phyloP scores from a whole-genome alignment of 176 grass and related monocot species.

The Oryza longistaminata region DNA sequence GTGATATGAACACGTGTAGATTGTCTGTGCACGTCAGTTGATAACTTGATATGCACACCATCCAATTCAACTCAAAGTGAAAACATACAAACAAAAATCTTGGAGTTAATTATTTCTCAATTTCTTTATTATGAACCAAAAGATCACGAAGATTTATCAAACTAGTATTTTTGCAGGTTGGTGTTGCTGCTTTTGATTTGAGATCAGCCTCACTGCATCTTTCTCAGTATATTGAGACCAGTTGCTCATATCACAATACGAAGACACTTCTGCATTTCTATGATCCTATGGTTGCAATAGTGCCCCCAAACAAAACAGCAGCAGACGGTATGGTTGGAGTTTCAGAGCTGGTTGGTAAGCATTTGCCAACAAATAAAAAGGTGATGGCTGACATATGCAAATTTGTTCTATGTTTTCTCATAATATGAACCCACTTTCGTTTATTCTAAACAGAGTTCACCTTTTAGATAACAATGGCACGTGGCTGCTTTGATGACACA shows the following conservation, averaged over 20 bases:
- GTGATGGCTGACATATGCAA: constrained; percentile 37
- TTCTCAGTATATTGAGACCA: constrained; percentile 97
- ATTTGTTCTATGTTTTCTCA: constrained; percentile 1
- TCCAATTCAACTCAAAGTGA: not conserved
- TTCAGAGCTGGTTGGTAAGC: constrained; percentile 70
- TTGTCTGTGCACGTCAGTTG: not conserved
- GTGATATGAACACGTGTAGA: not conserved
- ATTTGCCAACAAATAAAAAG: constrained; percentile 83
- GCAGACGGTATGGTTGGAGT: constrained; percentile 88
- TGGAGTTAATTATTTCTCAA: not conserved
- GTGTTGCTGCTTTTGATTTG: constrained; percentile 87
- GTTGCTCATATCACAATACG: constrained; percentile 88
- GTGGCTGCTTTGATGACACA: constrained; percentile 90
- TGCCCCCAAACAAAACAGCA: constrained; percentile 73
- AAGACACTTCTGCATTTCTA: constrained; percentile 89
- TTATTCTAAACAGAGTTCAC: constrained; percentile 25
- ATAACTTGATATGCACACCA: not conserved
- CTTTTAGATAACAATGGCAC: constrained; percentile 77
- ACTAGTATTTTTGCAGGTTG: constrained; percentile 56
- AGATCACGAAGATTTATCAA: not conserved
- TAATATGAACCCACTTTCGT: not conserved
- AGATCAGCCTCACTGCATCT: constrained; percentile 87
- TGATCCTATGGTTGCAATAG: constrained; percentile 85
- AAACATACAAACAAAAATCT: not conserved
- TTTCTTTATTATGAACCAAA: constrained; percentile 7